A percentile compares a stretch with the other conserved stretches of the same genome.
These are phyloP conservation scores for Neolentinus lepideus DNA, from an alignment of 1,284 basidiomycete genomes.

Conservation along the genomic window DNA sequence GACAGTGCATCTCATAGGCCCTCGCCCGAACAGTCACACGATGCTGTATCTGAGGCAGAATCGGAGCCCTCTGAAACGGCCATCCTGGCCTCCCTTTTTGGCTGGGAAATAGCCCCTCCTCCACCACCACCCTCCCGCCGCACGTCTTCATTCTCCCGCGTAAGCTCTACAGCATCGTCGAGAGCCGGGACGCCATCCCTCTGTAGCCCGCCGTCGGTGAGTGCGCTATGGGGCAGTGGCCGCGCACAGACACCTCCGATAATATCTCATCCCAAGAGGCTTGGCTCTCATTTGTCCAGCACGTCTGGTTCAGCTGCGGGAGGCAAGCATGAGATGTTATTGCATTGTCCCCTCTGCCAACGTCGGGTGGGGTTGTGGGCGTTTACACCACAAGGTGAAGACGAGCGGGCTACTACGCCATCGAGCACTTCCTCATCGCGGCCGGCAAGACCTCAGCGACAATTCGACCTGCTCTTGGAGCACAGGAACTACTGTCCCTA, in stretches of 20 bases:
- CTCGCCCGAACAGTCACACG: not conserved
- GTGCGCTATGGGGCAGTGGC: conserved; percentile 11
- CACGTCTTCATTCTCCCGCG: conserved; percentile 27
- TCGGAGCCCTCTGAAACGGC: conserved; percentile 44
- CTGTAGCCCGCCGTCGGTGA: conserved; percentile 39
- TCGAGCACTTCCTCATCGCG: not conserved
- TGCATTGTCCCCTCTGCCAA: conserved; percentile 66
- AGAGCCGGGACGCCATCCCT: conserved; percentile 24
- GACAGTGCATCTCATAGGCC: conserved; percentile 3
- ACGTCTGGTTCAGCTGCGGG: not conserved
- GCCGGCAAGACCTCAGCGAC: conserved; percentile 31
- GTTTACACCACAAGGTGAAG: conserved; percentile 32
- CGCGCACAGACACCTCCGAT: conserved; percentile 5
- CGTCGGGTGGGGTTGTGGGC: conserved; percentile 73
- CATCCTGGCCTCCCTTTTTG: conserved; percentile 59
- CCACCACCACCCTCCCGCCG: conserved; percentile 21
- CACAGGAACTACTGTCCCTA: conserved; percentile 80
- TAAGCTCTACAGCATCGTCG: conserved; percentile 30
- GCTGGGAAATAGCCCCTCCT: conserved; percentile 54
- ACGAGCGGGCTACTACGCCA: conserved; percentile 3
- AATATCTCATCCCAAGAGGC: not conserved
- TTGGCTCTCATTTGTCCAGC: conserved; percentile 4
- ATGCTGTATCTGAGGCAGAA: not conserved
- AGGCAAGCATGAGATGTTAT: conserved; percentile 36
- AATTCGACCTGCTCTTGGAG: conserved; percentile 69